Percentiles rank a stretch among this genome's conserved stretches.
Evolutionary conservation across 805 yeast genomes (phyloP).

Genomic region (Teunomyces tritomae): DNA sequence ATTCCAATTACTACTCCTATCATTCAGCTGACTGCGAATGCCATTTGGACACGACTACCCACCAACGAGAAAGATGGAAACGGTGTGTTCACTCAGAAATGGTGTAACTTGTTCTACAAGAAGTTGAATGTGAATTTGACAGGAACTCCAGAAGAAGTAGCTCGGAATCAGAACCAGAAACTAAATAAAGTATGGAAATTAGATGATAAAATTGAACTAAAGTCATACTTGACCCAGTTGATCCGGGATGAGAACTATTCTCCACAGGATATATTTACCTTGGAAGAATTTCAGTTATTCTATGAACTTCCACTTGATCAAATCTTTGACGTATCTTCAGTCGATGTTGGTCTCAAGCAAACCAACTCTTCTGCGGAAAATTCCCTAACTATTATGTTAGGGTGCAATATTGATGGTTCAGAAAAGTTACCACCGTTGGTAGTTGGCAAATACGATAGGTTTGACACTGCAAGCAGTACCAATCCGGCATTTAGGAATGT

Average conservation of each 20-base stretch:
- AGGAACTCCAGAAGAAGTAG: constrained; percentile 32
- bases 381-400: constrained; percentile 54
- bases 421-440: constrained; percentile 61
- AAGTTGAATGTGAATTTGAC: constrained; percentile 50
- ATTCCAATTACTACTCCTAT: constrained; percentile 65
- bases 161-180: constrained; percentile 22
- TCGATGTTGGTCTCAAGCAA: constrained; percentile 42
- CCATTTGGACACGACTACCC: constrained; percentile 63
- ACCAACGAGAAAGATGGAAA: constrained; percentile 54
- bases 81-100: constrained; percentile 62
- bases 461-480: constrained; percentile 32
- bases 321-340: constrained; percentile 45
- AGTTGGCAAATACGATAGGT: constrained; percentile 55
- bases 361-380: constrained; percentile 38
- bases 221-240: constrained; percentile 35
- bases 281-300: constrained; percentile 60
- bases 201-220: constrained; percentile 53
- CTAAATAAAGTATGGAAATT: constrained; percentile 57
- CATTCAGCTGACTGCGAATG: constrained; percentile 59
- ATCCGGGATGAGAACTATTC: constrained; percentile 35
- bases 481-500: constrained; percentile 17
- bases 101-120: constrained; percentile 52
- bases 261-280: constrained; percentile 53
- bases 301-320: constrained; percentile 61
- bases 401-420: constrained; percentile 60